Percentiles rank a stretch among this genome's conserved stretches.
phyloP scores from a whole-genome alignment of 129 eudicot species.

The Logfia minima region DNA sequence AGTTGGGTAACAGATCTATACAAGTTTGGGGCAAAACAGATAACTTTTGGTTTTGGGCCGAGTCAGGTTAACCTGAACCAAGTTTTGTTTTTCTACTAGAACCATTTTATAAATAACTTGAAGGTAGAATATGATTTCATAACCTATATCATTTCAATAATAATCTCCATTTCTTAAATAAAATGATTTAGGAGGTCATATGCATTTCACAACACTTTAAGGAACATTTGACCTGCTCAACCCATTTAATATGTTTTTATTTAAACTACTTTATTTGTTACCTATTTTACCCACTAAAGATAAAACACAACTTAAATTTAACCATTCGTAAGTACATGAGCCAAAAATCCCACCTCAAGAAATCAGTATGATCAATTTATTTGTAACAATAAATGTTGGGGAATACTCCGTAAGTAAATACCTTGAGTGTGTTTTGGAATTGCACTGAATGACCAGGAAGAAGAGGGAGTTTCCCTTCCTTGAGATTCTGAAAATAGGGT shows the following conservation, averaged over 20 bases:
- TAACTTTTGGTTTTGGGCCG: background rate
- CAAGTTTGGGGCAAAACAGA: background rate
- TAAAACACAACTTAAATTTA: background rate
- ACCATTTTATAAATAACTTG: background rate
- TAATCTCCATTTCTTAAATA: background rate
- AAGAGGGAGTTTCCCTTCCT: constrained; percentile 79
- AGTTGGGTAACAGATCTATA: background rate
- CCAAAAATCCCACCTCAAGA: background rate
- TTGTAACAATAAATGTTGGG: background rate
- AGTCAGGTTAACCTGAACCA: background rate
- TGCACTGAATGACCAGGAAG: constrained; percentile 81
- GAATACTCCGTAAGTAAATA: constrained; percentile 1
- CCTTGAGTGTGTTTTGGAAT: constrained; percentile 82
- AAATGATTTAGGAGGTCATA: background rate
- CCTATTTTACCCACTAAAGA: background rate
- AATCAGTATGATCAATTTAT: background rate
- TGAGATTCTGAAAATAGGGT: constrained; percentile 57
- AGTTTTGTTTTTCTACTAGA: background rate
- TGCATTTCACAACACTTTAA: background rate
- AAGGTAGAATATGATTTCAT: background rate
- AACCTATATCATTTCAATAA: background rate
- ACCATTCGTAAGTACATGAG: background rate
- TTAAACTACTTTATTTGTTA: background rate
- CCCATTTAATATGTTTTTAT: background rate
- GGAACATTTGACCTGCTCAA: background rate